phyloP scores from a whole-genome alignment of 306 rosid genomes.

The Ormosia emarginata region DNA sequence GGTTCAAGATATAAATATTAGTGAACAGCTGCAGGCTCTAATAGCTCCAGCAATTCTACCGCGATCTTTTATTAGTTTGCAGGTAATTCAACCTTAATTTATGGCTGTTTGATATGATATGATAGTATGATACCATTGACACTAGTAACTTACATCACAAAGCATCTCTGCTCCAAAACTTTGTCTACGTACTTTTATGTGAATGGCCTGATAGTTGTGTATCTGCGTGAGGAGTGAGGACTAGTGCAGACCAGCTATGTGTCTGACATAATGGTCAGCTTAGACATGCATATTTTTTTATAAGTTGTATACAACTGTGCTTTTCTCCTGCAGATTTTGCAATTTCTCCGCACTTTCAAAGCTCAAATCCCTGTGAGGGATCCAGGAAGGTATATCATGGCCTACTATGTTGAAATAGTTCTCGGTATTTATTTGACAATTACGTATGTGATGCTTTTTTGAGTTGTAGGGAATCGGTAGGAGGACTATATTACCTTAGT shows the following conservation, averaged over 20 bases:
- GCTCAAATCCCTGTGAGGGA: slow-evolving; percentile 73
- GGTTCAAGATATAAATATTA: slow-evolving; percentile 70
- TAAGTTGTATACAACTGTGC: background rate
- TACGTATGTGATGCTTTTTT: background rate
- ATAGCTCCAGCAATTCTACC: slow-evolving; percentile 93
- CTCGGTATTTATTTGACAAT: background rate
- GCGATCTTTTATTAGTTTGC: slow-evolving; percentile 74
- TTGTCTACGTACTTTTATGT: background rate
- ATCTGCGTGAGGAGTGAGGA: background rate
- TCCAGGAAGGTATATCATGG: slow-evolving; percentile 58
- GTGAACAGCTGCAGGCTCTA: slow-evolving; percentile 77
- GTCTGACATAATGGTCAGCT: background rate
- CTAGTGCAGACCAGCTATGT: background rate
- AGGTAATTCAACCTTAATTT: slow-evolving; percentile 45
- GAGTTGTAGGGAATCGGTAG: slow-evolving; percentile 56
- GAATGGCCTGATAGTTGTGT: background rate
- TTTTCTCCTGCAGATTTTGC: slow-evolving; percentile 59
- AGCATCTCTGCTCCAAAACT: slow-evolving; percentile 7
- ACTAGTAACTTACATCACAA: background rate
- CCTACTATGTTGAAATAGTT: background rate
- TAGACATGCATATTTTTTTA: background rate
- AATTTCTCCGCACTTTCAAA: slow-evolving; percentile 68
- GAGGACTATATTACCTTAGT: slow-evolving; percentile 89
- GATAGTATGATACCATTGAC: background rate
- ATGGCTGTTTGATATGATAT: background rate